Evolutionary conservation across 805 yeast species (phyloP), one percentile per base, ranked within the genome.

Genomic region (Cyberlindnera suaveolens): DNA sequence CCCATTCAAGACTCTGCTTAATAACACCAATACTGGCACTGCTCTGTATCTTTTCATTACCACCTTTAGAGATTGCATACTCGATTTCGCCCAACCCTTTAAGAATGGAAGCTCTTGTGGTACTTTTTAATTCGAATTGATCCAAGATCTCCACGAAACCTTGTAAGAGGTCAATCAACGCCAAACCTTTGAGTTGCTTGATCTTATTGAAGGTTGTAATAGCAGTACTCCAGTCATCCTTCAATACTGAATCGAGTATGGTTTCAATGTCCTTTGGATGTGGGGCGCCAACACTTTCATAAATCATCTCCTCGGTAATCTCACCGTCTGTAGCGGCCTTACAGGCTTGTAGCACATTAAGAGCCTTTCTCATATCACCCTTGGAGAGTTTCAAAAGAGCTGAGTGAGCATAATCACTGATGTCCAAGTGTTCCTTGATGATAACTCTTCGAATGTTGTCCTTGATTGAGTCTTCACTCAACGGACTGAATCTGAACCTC

Each of bases 321-420:
- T 75, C 78, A n/a, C 37, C 71, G 30, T 76, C 78, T 16, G 76
- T 59, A 2, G 96, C 85, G 0, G 96, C 90, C 48, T 84, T 77
- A 62, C 98, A 87, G 0, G 98, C 95, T 64, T 93, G 99, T 45
- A 93, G 65, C 5, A 93, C 96, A 58, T 93, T 93, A 53, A 93
- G 71, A 1, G 96, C 95, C 40, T 86, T 78, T 67, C 99, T 78
- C 99, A 93, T 93, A 63, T 93, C 99, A 41, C 99, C 99, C 45
- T 80, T 77, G n/a, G 93, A 75, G 43, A 93, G 71, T 41, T 67
- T 70, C 44, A 93, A 68, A 38, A 93, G 66, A 2, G 96, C 80
- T 1, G 65, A 63, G 35, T 75, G 66, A 0, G 96, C 97, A 1
- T 71, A 78, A 0, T 70, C 63, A 1, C 71, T 57, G 9, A 93